Evolutionary conservation across 495 filamentous ascomycete genomes (phyloP).

Genomic region (Daldinia loculata): DNA sequence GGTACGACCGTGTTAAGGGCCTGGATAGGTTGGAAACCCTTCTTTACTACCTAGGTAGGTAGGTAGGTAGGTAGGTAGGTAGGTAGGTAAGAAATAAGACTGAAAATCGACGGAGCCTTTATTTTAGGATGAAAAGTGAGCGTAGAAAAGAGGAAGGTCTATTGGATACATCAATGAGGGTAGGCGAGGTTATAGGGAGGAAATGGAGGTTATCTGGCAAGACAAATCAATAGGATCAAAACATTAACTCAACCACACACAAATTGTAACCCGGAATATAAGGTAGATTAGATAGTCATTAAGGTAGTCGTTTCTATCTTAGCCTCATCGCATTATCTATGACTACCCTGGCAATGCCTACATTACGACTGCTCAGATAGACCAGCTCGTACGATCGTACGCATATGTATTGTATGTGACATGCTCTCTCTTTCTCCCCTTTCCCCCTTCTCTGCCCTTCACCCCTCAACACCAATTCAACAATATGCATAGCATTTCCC

Average conservation of each 20-base stretch:
- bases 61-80: too few species aligned
- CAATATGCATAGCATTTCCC: constrained; percentile 13
- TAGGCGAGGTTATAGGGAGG: neutral
- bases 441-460: neutral
- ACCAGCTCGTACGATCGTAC: constrained; percentile 26
- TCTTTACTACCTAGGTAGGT: too few species aligned
- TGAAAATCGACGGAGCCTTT: neutral
- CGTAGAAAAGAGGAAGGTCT: neutral
- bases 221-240: neutral
- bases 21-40: too few species aligned
- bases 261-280: neutral
- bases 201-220: neutral
- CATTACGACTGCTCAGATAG: constrained; percentile 31
- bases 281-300: neutral
- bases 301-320: neutral
- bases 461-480: constrained; percentile 20
- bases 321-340: neutral
- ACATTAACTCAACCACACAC: neutral
- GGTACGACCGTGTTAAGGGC: too few species aligned
- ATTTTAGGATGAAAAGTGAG: neutral
- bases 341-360: neutral
- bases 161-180: neutral
- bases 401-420: constrained; percentile 12
- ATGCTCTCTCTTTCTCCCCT: constrained; percentile 3
- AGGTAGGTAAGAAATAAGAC: neutral